Conservation (phyloP, 108 stramenopile species). For the Stephanodiscus minutulus region DNA sequence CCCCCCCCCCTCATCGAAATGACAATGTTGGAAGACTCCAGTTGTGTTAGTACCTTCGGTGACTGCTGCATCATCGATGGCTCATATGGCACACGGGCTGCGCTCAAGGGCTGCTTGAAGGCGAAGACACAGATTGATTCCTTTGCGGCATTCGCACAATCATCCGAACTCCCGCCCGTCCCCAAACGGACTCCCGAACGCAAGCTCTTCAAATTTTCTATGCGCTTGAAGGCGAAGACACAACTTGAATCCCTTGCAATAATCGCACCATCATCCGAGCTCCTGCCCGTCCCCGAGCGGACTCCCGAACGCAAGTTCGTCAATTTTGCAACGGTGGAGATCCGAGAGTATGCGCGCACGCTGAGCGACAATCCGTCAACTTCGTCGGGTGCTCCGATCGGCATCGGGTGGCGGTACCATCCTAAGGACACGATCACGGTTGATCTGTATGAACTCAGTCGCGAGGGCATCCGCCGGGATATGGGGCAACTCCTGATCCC, state of each 20-base stretch:
- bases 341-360: constrained; percentile 55
- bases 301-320: constrained; percentile 1
- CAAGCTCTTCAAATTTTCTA: constrained; percentile 25
- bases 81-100: no score
- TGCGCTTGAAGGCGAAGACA: background rate
- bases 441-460: constrained; percentile 41
- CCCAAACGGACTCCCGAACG: background rate
- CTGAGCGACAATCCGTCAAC: constrained; percentile 58
- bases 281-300: no score
- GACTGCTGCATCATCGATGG: no score
- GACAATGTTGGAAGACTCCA: no score
- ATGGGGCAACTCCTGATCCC: constrained; percentile 20
- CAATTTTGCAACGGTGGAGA: constrained; percentile 38
- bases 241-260: background rate
- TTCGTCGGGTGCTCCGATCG: constrained; percentile 53
- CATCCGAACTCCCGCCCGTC: no score
- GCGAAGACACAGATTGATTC: background rate
- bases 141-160: background rate
- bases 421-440: constrained; percentile 19
- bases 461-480: constrained; percentile 1
- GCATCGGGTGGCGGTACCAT: constrained; percentile 54
- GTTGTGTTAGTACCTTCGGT: no score
- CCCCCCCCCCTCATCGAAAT: no score
- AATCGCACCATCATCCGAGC: background rate
- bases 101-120: no score